phyloP scores from a whole-genome alignment of 1,284 basidiomycete genomes.

The Athelia psychrophila region DNA sequence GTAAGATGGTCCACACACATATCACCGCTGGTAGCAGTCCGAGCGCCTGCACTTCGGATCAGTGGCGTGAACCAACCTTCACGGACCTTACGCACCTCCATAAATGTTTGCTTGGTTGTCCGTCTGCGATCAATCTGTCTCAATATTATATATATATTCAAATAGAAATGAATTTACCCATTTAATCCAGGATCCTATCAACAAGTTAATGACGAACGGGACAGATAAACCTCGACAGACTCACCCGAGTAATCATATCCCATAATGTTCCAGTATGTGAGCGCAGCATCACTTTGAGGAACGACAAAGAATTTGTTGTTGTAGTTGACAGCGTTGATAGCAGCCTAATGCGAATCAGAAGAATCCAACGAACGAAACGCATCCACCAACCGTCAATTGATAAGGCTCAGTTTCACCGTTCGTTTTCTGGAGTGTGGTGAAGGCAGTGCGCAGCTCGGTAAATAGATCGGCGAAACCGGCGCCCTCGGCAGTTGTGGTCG shows the following conservation, averaged over 20 bases:
- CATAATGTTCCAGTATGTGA: slow-evolving; percentile 94
- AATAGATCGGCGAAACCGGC: slow-evolving; percentile 59
- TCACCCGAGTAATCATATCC: slow-evolving; percentile 32
- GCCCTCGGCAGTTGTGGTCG: slow-evolving; percentile 44
- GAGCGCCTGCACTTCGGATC: slow-evolving; percentile 6
- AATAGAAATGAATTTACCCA: slow-evolving; percentile 26
- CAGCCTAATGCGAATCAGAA: slow-evolving; percentile 20
- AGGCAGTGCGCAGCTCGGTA: slow-evolving; percentile 52
- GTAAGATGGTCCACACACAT: slow-evolving; percentile 67
- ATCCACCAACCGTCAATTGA: slow-evolving; percentile 43
- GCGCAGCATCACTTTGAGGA: slow-evolving; percentile 68
- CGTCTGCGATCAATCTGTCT: slow-evolving; percentile 24
- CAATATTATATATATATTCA: not conserved
- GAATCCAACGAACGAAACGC: not conserved
- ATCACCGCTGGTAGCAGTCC: slow-evolving; percentile 69
- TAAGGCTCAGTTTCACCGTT: slow-evolving; percentile 65
- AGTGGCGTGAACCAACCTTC: no score
- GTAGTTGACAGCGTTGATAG: slow-evolving; percentile 60
- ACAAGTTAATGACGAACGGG: slow-evolving; percentile 39
- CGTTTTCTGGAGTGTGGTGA: slow-evolving; percentile 43
- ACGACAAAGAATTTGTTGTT: slow-evolving; percentile 70
- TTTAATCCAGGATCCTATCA: slow-evolving; percentile 72
- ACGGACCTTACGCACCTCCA: slow-evolving; percentile 37
- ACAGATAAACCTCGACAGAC: not conserved
- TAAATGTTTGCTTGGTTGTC: slow-evolving; percentile 88